Conservation (phyloP, 495 filamentous ascomycete species). For the Penicillium paradoxum region DNA sequence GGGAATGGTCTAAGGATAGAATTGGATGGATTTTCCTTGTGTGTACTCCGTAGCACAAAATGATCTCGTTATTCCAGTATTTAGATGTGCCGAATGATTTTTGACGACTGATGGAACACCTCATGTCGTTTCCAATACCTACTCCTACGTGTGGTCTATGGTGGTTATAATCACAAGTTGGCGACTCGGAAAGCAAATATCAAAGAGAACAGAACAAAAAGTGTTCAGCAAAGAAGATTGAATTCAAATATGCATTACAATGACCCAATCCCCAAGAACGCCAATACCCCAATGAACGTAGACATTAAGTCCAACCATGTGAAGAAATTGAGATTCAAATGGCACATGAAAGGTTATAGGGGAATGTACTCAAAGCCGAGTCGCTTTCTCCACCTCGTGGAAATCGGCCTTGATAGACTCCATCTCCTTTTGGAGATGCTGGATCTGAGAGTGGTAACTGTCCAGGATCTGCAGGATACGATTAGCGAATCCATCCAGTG, state of each 20-base stretch:
- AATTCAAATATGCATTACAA: constrained; percentile 27
- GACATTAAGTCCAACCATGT: constrained; percentile 12
- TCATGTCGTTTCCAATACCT: no score
- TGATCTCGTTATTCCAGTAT: no score
- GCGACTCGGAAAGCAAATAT: not conserved
- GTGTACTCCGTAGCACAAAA: no score
- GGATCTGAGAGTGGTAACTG: constrained; percentile 83
- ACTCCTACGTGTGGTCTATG: not conserved
- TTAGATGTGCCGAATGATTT: no score
- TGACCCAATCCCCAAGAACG: constrained; percentile 21
- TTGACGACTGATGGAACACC: no score
- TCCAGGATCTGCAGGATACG: constrained; percentile 63
- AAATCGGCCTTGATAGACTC: constrained; percentile 74
- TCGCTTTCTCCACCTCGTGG: constrained; percentile 62
- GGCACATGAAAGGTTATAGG: not conserved
- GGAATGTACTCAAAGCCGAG: constrained; percentile 13
- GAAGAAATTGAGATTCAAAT: constrained; percentile 8
- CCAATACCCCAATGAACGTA: constrained; percentile 26
- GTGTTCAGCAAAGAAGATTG: constrained; percentile 8
- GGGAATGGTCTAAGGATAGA: no score
- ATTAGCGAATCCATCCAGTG: constrained; percentile 10
- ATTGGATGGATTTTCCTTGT: no score
- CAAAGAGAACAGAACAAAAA: not conserved
- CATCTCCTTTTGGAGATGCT: constrained; percentile 78
- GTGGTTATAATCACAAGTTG: not conserved